Conservation (phyloP, 179 eudicot genomes). For the Drosera spatulata region DNA sequence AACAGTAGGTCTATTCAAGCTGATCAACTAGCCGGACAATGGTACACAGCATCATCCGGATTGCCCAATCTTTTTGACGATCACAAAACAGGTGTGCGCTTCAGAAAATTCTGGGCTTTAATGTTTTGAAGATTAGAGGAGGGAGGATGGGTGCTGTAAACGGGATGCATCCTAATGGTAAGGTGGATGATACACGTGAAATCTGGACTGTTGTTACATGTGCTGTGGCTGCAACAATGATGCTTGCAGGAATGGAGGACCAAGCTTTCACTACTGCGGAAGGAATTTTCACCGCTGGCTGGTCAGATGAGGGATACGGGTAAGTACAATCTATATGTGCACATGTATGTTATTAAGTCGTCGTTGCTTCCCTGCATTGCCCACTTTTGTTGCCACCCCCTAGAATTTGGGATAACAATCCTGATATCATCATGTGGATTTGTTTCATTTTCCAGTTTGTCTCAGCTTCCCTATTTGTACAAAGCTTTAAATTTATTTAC, state of each 20-base stretch:
- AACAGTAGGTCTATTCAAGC: slow-evolving; percentile 90
- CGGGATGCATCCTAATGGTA: slow-evolving; percentile 95
- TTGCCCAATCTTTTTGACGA: slow-evolving; percentile 73
- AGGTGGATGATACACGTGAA: slow-evolving; percentile 79
- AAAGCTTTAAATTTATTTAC: too few species aligned
- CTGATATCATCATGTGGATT: too few species aligned
- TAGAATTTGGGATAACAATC: too few species aligned
- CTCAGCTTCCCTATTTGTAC: too few species aligned
- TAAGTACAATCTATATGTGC: slow-evolving; percentile 15
- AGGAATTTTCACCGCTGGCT: slow-evolving; percentile 69
- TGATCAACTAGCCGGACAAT: slow-evolving; percentile 97
- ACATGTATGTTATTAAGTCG: too few species aligned
- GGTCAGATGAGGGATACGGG: slow-evolving; percentile 84
- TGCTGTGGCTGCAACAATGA: slow-evolving; percentile 88
- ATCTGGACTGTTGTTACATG: slow-evolving; percentile 96
- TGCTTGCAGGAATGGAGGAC: slow-evolving; percentile 76
- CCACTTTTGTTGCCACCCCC: too few species aligned
- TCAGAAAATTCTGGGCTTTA: slow-evolving; percentile 66
- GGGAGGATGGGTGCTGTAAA: slow-evolving; percentile 84
- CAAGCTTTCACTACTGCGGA: slow-evolving; percentile 75
- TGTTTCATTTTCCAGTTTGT: too few species aligned
- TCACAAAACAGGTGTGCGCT: slow-evolving; percentile 70
- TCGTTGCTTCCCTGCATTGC: too few species aligned
- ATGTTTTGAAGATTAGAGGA: slow-evolving; percentile 71
- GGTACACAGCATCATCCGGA: slow-evolving; percentile 73